A percentile compares a stretch with the other conserved stretches of the same genome.
Evolutionary conservation across 352 stramenopile genomes (phyloP).

Genomic region (Pythium angustatum): DNA sequence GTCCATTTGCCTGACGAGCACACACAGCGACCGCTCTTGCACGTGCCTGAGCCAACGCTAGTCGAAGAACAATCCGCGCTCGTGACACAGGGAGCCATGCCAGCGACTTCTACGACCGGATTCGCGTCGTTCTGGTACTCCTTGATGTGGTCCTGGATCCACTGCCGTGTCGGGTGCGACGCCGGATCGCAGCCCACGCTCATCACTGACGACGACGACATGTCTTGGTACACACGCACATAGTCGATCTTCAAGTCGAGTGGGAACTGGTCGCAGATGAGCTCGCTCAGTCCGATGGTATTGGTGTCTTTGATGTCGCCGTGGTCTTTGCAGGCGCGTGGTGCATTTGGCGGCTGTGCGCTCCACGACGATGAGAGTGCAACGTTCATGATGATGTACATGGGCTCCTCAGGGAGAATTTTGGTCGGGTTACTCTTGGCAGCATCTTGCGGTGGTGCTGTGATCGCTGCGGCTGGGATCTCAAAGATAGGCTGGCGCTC

Average conservation of each 20-base stretch:
- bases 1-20: slow-evolving; percentile 8
- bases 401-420: slow-evolving; percentile 62
- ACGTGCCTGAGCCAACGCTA: background rate
- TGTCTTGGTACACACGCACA: slow-evolving; percentile 70
- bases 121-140: slow-evolving; percentile 75
- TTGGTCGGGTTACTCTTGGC: slow-evolving; percentile 53
- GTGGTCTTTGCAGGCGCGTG: slow-evolving; percentile 39
- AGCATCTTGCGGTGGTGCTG: slow-evolving; percentile 39
- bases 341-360: slow-evolving; percentile 46
- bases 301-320: slow-evolving; percentile 26
- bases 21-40: background rate
- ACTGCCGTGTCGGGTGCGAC: slow-evolving; percentile 64
- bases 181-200: slow-evolving; percentile 54
- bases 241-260: slow-evolving; percentile 77
- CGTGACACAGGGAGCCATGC: slow-evolving; percentile 48
- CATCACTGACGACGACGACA: slow-evolving; percentile 28
- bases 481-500: slow-evolving; percentile 54
- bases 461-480: slow-evolving; percentile 50
- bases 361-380: slow-evolving; percentile 50
- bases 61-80: slow-evolving; percentile 53
- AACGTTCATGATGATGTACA: slow-evolving; percentile 70
- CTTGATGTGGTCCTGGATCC: slow-evolving; percentile 72
- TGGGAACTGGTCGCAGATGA: slow-evolving; percentile 62
- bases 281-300: slow-evolving; percentile 57
- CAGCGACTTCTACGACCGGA: slow-evolving; percentile 43